Base-by-base conservation (phyloP, 1,284 basidiomycete genomes). In the Phylloporus sp. region DNA sequence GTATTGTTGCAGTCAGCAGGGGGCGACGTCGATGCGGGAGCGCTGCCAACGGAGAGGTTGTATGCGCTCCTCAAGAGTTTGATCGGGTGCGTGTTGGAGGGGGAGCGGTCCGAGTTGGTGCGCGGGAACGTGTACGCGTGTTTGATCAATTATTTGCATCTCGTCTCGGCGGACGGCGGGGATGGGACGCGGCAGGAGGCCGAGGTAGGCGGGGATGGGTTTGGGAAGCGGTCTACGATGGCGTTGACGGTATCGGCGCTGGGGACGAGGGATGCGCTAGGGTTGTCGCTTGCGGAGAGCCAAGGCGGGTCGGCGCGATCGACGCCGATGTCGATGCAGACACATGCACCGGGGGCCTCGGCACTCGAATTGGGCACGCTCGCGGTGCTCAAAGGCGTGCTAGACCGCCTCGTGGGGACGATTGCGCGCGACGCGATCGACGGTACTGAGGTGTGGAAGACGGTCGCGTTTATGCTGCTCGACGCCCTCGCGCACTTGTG, bases 101-200 rank as follows among this genome's bases (percentile, higher is more conserved):
- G 87, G 60, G 92, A 91, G 61, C 91, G 89, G 7, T 86, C 91
- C n/a, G 94, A 96, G 70, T 81, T 93, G 56, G 91, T 96, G n/a
- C 89, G 96, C n/a, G 96, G 96, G 17, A 98, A 98, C 75, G 81
- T 98, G n/a, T 98, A 98, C 76, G 93, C 95, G 11, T 84, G 93
- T 4, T 81, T 98, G 60, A 88, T 95, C 77, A 96, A 97, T 75
- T 96, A 94, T 75, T 80, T 98, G 44, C 91, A 96, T 71, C 84
- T 97, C 40, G 79, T 88, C 22, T 76, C 76, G n/a, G 63, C 74
- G n/a, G 74, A 78, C 20, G 74, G 74, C 17, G 56, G 61, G 1
- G n/a, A n/a, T n/a, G n/a, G n/a, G n/a, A n/a, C n/a, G n/a, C 52
- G 15, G 26, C 49, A 50, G 2, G 68, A 64, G 1, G 56, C 34